Evolutionary conservation across 2,329 filamentous ascomycete species (phyloP), one percentile per base, ranked within the genome.

Genomic region (Sporothrix globosa): DNA sequence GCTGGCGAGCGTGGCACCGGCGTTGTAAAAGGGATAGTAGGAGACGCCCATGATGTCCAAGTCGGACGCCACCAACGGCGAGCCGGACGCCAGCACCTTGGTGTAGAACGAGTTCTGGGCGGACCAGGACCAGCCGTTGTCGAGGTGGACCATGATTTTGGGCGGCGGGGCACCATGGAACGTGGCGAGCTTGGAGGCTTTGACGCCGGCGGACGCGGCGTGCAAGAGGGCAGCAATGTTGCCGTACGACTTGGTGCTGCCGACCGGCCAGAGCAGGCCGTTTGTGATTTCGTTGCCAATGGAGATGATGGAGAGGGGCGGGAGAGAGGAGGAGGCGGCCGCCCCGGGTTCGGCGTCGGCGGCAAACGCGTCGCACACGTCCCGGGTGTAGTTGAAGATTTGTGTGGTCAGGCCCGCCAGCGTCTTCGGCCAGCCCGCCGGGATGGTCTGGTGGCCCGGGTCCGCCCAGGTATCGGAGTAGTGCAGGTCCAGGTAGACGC

Each of bases 241-340:
- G 24, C 17, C 39, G 53, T 61, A 72, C 2, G 68, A 54, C 73
- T 84, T 85, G 69, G 44, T 61, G 10, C 92, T 83, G 79, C 90
- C 91, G 0, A 87, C 83, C 0, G 90, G 89, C 82, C 87, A 91
- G 56, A 92, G 83, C 44, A 92, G 80, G 0, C 91, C 91, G 1
- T 82, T 80, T 0, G 86, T 86, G 77, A 93, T 92, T 77, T 92
- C 91, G 75, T 93, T 93, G 30, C 91, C 91, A 73, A 93, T 89
- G 19, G 87, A 89, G 66, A 92, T 85, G 66, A 92, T 88, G 1
- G 82, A 81, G 0, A 90, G 85, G 3, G 82, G 78, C 27, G 65
- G 65, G n/a, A 21, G 19, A 4, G 30, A 6, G 13, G 19, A 1
- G 17, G 27, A 3, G 44, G 41, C 41, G 13, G 41, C 41, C 10